These are phyloP conservation scores for Pinus taeda DNA, from an alignment of 75 land plant genomes.

Conservation along the genomic window DNA sequence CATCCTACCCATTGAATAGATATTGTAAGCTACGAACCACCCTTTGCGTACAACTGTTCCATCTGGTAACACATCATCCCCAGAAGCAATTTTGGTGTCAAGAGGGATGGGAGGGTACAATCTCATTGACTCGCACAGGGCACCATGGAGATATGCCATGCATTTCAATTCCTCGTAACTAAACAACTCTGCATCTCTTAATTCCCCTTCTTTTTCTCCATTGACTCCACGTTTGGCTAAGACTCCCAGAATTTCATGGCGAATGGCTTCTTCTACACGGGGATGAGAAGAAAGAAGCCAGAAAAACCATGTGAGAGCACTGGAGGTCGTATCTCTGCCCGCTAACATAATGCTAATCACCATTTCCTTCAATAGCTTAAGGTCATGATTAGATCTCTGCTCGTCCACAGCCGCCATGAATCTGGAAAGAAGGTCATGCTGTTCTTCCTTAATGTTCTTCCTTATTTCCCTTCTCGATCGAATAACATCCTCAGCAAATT, in stretches of 20 bases:
- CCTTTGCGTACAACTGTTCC: constrained; percentile 17
- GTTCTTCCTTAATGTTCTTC: constrained; percentile 34
- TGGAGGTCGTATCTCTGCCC: constrained; percentile 38
- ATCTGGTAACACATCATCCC: constrained; percentile 36
- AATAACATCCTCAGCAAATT: constrained; percentile 22
- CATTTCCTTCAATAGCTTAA: constrained; percentile 22
- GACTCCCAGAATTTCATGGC: constrained; percentile 9
- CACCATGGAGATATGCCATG: constrained; percentile 24
- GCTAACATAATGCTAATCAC: constrained; percentile 36
- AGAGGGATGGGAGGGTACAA: constrained; percentile 40
- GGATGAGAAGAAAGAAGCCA: constrained; percentile 22
- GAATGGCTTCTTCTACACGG: constrained; percentile 12
- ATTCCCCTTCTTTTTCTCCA: too few species aligned
- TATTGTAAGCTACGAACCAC: constrained; percentile 6
- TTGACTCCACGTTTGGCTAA: not conserved
- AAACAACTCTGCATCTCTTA: constrained; percentile 14
- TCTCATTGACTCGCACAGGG: constrained; percentile 35
- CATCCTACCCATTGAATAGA: constrained; percentile 35
- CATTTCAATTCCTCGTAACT: constrained; percentile 12
- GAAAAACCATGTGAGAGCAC: constrained; percentile 32
- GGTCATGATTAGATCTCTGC: not conserved
- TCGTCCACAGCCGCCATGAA: constrained; percentile 18
- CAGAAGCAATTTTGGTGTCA: constrained; percentile 10
- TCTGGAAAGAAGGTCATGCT: constrained; percentile 30
- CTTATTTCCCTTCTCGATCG: constrained; percentile 24